A percentile compares a stretch with the other conserved stretches of the same genome.
Evolutionary conservation across 139 green algal species (phyloP).

Genomic region (Micromonas commoda): DNA sequence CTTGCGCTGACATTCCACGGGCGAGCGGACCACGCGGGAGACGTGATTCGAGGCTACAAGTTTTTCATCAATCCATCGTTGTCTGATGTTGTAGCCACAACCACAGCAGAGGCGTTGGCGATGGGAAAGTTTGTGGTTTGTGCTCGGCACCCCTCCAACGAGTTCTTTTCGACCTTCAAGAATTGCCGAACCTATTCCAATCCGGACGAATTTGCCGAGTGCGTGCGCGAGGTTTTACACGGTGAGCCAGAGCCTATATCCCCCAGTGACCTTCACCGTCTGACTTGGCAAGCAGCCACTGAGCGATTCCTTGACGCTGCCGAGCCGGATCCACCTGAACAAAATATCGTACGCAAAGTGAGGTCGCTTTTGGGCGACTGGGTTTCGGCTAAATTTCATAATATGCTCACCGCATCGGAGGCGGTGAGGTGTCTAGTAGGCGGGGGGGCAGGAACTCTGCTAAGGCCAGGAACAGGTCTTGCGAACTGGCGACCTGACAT

Average conservation of each 20-base stretch:
- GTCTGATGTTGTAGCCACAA: slow-evolving; percentile 93
- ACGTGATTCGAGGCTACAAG: slow-evolving; percentile 61
- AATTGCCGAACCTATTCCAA: slow-evolving; percentile 20
- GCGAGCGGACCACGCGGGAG: slow-evolving; percentile 79
- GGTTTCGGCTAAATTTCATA: slow-evolving; percentile 4
- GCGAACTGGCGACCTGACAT: not conserved
- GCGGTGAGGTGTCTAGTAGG: not conserved
- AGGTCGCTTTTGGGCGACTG: too few relatives aligned
- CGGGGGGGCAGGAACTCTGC: slow-evolving; percentile 11
- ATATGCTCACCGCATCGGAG: not conserved
- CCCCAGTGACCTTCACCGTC: not conserved
- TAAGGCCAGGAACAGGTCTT: not conserved
- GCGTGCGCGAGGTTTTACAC: not conserved
- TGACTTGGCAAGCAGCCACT: slow-evolving; percentile 28
- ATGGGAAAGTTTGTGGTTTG: slow-evolving; percentile 98
- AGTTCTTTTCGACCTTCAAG: slow-evolving; percentile 49
- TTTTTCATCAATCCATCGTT: slow-evolving; percentile 94
- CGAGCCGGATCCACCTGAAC: not conserved
- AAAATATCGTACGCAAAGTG: too few relatives aligned
- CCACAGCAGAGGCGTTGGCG: slow-evolving; percentile 95
- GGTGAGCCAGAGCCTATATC: slow-evolving; percentile 4
- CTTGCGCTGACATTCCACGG: slow-evolving; percentile 79
- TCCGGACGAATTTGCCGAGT: slow-evolving; percentile 4
- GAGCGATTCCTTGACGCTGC: slow-evolving; percentile 9
- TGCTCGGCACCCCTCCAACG: slow-evolving; percentile 89